A percentile compares a stretch with the other conserved stretches of the same genome.
phyloP scores from a whole-genome alignment of 495 filamentous ascomycete species.

The Collariella sp. region DNA sequence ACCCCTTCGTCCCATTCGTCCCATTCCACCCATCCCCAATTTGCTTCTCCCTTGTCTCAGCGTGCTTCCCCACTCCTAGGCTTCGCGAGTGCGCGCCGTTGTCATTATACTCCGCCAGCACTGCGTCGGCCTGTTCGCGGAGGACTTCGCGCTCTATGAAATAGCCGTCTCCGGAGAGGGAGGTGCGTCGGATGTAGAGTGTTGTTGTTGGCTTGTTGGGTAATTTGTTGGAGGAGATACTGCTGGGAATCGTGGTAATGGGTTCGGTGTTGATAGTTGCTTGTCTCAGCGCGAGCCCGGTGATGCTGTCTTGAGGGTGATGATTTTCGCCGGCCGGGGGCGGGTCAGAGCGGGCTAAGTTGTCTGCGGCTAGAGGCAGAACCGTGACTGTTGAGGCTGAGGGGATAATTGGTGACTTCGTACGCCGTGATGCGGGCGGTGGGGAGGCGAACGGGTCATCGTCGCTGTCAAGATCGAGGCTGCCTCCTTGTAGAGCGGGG shows the following conservation, averaged over 20 bases:
- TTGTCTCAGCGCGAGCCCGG: too few species aligned
- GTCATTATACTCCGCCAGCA: not conserved
- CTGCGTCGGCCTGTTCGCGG: constrained; percentile 21
- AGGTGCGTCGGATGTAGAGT: not conserved
- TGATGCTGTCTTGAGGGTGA: too few species aligned
- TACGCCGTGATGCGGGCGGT: not conserved
- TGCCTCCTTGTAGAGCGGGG: too few species aligned
- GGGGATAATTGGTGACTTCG: too few species aligned
- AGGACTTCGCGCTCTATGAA: constrained; percentile 9
- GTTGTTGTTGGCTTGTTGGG: not conserved
- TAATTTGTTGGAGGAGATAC: not conserved
- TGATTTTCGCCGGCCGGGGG: too few species aligned
- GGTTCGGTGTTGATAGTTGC: too few species aligned
- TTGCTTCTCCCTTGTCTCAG: too few species aligned
- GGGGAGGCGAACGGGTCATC: constrained; percentile 15
- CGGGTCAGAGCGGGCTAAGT: too few species aligned
- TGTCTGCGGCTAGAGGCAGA: too few species aligned
- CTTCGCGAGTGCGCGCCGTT: not conserved
- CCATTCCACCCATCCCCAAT: not conserved
- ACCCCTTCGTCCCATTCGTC: not conserved
- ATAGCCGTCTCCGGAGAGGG: not conserved
- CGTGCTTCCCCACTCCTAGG: too few species aligned
- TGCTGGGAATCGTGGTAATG: too few species aligned
- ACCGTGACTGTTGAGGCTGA: not conserved
- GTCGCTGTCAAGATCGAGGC: not conserved